These are phyloP conservation scores for Paecilomyces sp. DNA, from an alignment of 2,329 filamentous ascomycete genomes.

Conservation along the genomic window DNA sequence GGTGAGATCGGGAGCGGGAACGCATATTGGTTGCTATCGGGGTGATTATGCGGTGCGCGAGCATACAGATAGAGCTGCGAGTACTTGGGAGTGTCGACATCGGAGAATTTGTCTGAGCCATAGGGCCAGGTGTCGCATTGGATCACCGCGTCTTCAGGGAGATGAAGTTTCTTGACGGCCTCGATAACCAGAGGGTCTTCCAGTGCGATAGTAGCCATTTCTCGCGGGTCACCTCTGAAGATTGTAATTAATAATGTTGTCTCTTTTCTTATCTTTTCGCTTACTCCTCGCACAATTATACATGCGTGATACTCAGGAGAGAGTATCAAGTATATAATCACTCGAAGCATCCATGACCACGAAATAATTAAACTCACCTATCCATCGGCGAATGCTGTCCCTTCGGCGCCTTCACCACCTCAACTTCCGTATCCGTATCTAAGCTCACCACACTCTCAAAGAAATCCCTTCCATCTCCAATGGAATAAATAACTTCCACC, in stretches of 20 bases:
- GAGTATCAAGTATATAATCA: not conserved
- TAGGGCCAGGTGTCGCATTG: conserved; percentile 5
- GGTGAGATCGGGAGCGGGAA: conserved; percentile 3
- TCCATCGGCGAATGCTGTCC: conserved; percentile 1
- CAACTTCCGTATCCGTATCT: conserved; percentile 1
- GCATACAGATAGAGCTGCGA: conserved; percentile 1
- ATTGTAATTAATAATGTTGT: not conserved
- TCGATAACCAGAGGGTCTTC: not conserved
- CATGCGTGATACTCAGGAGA: not conserved
- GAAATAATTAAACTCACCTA: not conserved
- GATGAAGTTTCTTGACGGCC: conserved; percentile 1
- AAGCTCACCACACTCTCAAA: conserved; percentile 3
- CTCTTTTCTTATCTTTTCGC: not conserved
- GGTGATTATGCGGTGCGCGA: conserved; percentile 3
- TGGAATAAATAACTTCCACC: not conserved
- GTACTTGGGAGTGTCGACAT: conserved; percentile 1
- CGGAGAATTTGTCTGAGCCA: conserved; percentile 3
- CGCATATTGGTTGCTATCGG: conserved; percentile 6
- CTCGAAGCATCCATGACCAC: not conserved
- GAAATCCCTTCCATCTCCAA: not conserved
- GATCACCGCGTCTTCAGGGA: conserved; percentile 2
- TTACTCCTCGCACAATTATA: not conserved
- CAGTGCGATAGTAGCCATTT: not conserved
- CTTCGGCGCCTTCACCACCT: not conserved
- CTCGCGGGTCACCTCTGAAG: not conserved